Conservation (phyloP, 805 yeast species). For the Tetrapisispora pingtungensis region DNA sequence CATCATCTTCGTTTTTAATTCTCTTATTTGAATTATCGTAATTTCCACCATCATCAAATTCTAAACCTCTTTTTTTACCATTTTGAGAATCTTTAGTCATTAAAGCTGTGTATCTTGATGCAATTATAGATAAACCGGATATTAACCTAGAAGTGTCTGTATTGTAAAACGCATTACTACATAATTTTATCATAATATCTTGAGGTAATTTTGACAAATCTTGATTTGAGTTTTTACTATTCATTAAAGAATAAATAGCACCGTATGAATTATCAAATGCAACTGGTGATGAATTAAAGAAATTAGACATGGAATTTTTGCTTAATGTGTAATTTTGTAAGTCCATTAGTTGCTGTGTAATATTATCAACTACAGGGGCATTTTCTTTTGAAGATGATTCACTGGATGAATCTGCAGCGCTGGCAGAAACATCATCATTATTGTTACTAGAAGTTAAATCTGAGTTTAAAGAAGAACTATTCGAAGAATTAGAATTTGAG, state of each 20-base stretch:
- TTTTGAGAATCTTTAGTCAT: constrained; percentile 19
- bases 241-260: constrained; percentile 55
- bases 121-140: constrained; percentile 59
- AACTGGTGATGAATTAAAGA: constrained; percentile 28
- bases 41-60: constrained; percentile 11
- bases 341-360: constrained; percentile 9
- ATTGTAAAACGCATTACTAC: constrained; percentile 56
- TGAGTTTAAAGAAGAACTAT: not conserved
- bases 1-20: constrained; percentile 8
- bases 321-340: constrained; percentile 24
- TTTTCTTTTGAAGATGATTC: constrained; percentile 5
- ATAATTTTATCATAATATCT: constrained; percentile 50
- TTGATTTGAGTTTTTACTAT: constrained; percentile 52
- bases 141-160: constrained; percentile 44
- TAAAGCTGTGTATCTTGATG: constrained; percentile 51
- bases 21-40: constrained; percentile 5
- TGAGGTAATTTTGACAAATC: constrained; percentile 63
- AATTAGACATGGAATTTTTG: constrained; percentile 16
- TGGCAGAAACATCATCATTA: not conserved
- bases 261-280: constrained; percentile 43
- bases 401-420: not conserved
- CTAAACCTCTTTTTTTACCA: constrained; percentile 13
- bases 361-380: constrained; percentile 9
- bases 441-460: not conserved
- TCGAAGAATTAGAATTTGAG: not conserved